Base-by-base conservation (phyloP, 2,329 filamentous ascomycete genomes). In the Trichophyton verrucosum region DNA sequence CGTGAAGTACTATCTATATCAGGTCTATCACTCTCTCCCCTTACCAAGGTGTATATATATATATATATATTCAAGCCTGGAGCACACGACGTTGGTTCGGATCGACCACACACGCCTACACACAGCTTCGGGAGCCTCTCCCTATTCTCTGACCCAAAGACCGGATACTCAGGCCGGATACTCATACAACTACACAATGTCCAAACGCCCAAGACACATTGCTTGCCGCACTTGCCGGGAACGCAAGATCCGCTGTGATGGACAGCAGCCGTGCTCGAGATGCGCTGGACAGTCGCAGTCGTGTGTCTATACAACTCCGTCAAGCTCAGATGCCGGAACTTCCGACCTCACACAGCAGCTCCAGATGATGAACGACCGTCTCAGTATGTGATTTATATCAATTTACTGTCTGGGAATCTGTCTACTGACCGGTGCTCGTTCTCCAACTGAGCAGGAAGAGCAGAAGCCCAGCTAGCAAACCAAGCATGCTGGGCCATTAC, bases 141-240 rank as follows among this genome's bases (percentile, higher is more conserved):
- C 33, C 33, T 38, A 13, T 11, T 38, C 33, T 11, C 9, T 13
- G 33, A 38, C 9, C 30, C 30, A 9, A 33, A 33, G 30, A 7
- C 33, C 33, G 11, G 33, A 38, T 38, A 38, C 33, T 38, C 11
- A 13, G 8, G 6, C 24, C 24, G 24, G 24, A 6, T 27, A 6
- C 24, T 27, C 3, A 11, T 13, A 38, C 11, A 38, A 13, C 33
- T 22, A 59, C 8, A 30, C 11, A 33, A 59, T 59, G 57, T 59
- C 57, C 6, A 59, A 59, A 49, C 57, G 57, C 40, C 57, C 57
- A 15, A 46, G 57, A 36, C 57, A 59, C n/a, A 59, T 59, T 59
- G 57, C 57, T 27, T 59, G 57, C 57, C 40, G 44, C n/a, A 59
- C 57, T 20, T 59, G 57, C 46, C 57, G 57, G 9, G 57, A 59